phyloP scores from a whole-genome alignment of 257 asterid species.

The Fraxinus pennsylvanica region DNA sequence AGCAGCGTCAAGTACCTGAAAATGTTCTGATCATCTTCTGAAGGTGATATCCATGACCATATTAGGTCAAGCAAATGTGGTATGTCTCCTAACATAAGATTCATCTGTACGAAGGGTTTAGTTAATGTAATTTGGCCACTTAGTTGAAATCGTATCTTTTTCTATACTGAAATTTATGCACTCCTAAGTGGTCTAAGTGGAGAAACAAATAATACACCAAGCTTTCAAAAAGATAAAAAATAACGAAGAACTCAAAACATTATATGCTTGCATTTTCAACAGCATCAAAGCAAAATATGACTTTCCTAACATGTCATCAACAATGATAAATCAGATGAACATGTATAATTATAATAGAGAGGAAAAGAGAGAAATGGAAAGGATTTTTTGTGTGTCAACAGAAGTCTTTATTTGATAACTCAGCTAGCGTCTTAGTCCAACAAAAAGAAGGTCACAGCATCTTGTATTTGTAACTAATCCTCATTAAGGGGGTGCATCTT shows the following conservation, averaged over 20 bases:
- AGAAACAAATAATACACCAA: slow-evolving; percentile 8
- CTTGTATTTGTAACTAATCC: slow-evolving; percentile 11
- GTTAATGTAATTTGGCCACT: slow-evolving; percentile 35
- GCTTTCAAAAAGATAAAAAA: not conserved
- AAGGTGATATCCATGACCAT: slow-evolving; percentile 95
- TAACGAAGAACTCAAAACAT: slow-evolving; percentile 9
- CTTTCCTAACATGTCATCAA: slow-evolving; percentile 3
- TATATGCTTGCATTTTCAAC: slow-evolving; percentile 7
- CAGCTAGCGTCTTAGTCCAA: slow-evolving; percentile 13
- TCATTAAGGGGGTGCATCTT: not conserved
- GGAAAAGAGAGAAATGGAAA: not conserved
- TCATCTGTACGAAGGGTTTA: slow-evolving; percentile 65
- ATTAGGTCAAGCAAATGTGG: slow-evolving; percentile 83
- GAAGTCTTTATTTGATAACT: not conserved
- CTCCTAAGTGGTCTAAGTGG: not conserved
- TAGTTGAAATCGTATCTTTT: slow-evolving; percentile 6
- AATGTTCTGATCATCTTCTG: slow-evolving; percentile 57
- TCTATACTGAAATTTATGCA: not conserved
- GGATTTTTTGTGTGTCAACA: not conserved
- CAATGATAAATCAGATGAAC: slow-evolving; percentile 1
- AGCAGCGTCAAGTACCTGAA: slow-evolving; percentile 61
- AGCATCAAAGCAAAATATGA: not conserved
- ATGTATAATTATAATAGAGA: not conserved
- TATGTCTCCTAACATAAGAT: slow-evolving; percentile 91
- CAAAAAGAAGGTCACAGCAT: slow-evolving; percentile 16